Base-by-base conservation (phyloP, 208 protist species). In the Leishmania aethiopica region DNA sequence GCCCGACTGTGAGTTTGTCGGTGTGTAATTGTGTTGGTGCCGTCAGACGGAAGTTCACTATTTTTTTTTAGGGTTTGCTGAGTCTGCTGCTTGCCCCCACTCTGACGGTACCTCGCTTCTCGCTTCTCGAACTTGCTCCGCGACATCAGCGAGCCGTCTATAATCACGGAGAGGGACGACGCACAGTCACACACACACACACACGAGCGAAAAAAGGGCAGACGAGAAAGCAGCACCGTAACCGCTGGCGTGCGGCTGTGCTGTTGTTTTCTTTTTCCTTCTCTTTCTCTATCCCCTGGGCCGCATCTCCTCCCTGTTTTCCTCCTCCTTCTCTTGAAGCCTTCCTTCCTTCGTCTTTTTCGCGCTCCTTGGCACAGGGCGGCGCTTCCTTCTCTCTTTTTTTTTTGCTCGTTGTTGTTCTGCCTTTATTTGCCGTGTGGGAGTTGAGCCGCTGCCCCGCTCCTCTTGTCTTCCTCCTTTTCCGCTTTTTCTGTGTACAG, bases 401-500 rank as follows among this genome's bases (percentile, higher is more conserved):
- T 47, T 22, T 2, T 25, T 67, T 67, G 7, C 15, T 69, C 47
- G 15, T 28, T 47, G 15, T 28, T 35, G 69, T 69, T 5, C 10
- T 40, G 28, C 28, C 25, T 69, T 32, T 69, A 6, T 22, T 22
- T 17, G 4, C 3, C 42, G 37, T 2, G 67, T 72, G 70, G 7
- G 70, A 0, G 28, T 7, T 40, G 13, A 15, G 17, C 22, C 51
- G 19, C 47, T 42, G 45, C 45, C 37, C 32, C 62, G 17, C 77
- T 75, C 3, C 37, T 75, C 49, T 75, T n/a, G 6, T 11, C 72
- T 71, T 42, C n/a, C 32, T 37, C 15, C 55, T 76, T 53, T 77
- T 77, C 77, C 35, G 15, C n/a, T 32, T 80, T 75, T 35, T 37
- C 47, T 60, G 45, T 28, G 42, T 76, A 69, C 66, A 35, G 47